Conservation (phyloP, 83 land plant genomes). For the Larix sibirica region DNA sequence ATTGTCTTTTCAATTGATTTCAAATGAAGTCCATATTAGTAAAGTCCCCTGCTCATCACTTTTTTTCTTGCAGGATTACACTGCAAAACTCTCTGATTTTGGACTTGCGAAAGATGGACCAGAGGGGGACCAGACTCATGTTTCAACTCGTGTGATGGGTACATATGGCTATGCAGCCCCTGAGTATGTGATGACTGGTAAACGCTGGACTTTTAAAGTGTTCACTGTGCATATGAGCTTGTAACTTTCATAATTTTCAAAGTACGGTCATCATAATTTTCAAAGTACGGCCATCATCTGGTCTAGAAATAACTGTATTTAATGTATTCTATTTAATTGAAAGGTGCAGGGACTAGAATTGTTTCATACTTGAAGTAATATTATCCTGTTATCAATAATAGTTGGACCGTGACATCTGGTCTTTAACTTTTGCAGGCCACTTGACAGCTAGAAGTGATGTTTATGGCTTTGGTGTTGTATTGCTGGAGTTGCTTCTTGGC, state of each 20-base stretch:
- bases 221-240: background rate
- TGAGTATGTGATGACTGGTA: conserved; percentile 42
- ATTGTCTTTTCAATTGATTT: background rate
- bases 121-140: conserved; percentile 38
- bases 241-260: background rate
- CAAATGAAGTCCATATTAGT: background rate
- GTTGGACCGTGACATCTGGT: background rate
- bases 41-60: background rate
- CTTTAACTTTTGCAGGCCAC: conserved; percentile 45
- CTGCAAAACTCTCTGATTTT: conserved; percentile 44
- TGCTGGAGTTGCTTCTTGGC: conserved; percentile 70
- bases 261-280: background rate
- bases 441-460: conserved; percentile 65
- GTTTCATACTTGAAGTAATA: background rate
- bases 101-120: conserved; percentile 44
- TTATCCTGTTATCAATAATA: background rate
- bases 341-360: background rate
- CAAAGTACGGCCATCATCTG: background rate
- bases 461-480: conserved; percentile 76
- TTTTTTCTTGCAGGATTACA: conserved; percentile 26
- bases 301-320: background rate
- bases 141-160: conserved; percentile 40
- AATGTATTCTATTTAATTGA: background rate
- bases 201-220: conserved; percentile 5
- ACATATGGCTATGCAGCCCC: conserved; percentile 49